Percentiles rank a stretch among this genome's conserved stretches.
Conservation (phyloP, 768 basidiomycete genomes). For the Amanita rubescens region DNA sequence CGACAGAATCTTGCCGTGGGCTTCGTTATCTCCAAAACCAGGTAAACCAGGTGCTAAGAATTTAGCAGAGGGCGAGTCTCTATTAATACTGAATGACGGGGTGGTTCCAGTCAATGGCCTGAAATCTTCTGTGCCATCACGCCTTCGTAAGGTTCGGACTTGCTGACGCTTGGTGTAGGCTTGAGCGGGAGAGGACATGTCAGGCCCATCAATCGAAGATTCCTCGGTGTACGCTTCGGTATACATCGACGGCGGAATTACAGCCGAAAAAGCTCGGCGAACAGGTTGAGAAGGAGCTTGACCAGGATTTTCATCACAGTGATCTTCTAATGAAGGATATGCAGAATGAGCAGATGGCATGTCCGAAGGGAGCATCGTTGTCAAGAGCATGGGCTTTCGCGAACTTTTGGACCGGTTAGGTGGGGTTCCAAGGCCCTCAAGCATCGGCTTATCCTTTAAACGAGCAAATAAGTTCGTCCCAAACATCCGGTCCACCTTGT, state of each 20-base stretch:
- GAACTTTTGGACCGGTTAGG: constrained; percentile 48
- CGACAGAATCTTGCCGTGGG: constrained; percentile 86
- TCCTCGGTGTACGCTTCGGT: constrained; percentile 38
- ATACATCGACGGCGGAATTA: constrained; percentile 57
- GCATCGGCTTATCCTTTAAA: constrained; percentile 34
- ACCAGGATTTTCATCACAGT: background rate
- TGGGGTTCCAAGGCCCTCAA: constrained; percentile 48
- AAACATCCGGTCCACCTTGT: constrained; percentile 40
- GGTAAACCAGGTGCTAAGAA: constrained; percentile 58
- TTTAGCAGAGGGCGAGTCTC: constrained; percentile 52
- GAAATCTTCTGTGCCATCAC: constrained; percentile 80
- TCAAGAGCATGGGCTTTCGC: constrained; percentile 62
- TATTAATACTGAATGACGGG: constrained; percentile 38
- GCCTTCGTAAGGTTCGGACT: constrained; percentile 66
- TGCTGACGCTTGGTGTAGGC: constrained; percentile 76
- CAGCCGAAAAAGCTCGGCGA: constrained; percentile 72
- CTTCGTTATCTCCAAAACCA: constrained; percentile 91
- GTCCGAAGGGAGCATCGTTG: constrained; percentile 45
- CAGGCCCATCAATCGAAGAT: constrained; percentile 57
- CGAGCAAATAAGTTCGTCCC: constrained; percentile 23
- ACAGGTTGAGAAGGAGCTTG: constrained; percentile 30
- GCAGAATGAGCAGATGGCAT: constrained; percentile 30
- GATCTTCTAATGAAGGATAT: constrained; percentile 29
- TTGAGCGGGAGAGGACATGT: constrained; percentile 76
- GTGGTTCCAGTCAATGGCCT: constrained; percentile 65